Evolutionary conservation across 257 asterid species (phyloP), one percentile per base, ranked within the genome.

Genomic region (Handroanthus guayacan): DNA sequence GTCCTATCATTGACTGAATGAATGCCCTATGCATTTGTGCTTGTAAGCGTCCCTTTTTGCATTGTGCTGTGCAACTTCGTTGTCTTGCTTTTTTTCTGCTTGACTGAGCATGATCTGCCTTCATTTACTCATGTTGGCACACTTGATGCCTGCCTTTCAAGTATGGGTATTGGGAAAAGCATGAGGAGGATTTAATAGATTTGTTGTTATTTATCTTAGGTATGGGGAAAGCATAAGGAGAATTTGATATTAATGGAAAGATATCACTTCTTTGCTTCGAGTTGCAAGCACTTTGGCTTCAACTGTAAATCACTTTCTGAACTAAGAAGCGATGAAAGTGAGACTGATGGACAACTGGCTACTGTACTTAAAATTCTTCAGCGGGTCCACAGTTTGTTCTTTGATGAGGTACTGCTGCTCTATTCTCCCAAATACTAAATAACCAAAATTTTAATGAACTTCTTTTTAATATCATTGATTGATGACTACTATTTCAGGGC

Each of bases 231-330:
- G 83, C 95, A 95, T 66, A 90, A 83, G 85, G 99, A 91, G 6
- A 95, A 95, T 72, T 69, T 95, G 68, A 92, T 95, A 84, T 67
- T 89, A 78, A 91, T 95, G 96, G 99, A 92, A 57, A 84, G 97
- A 72, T 94, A 94, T 74, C 97, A 88, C 82, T 94, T 86, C 80
- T 94, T 94, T 73, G 90, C 94, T 72, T 92, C 99, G 43, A 95
- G 98, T 79, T 87, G 95, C 83, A 89, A 86, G 82, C 89, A 91
- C 62, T 95, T 92, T 69, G 96, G 97, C 60, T 80, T 84, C 71
- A 74, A 74, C 69, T 81, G 87, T 48, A 85, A 89, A 74, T 89
- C 99, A 12, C 97, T 88, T 64, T 87, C 97, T 31, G 91, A 88
- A 72, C 77, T 47, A 41, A 79, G 56, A 78, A 85, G 80, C 74